These are phyloP conservation scores for Handroanthus guayacan DNA, from an alignment of 257 asterid genomes.

Conservation along the genomic window DNA sequence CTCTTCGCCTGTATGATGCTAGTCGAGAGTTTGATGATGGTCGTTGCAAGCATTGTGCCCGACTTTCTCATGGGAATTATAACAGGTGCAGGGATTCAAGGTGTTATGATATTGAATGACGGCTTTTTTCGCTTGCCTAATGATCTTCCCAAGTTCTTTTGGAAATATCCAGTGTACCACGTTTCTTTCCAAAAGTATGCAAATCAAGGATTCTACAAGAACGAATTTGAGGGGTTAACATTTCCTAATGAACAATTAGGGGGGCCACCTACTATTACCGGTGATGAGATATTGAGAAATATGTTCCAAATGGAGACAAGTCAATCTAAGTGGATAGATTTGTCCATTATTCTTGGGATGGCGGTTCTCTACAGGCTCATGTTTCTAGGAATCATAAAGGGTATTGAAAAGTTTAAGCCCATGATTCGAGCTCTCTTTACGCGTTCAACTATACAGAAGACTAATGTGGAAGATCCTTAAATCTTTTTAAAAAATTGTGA, in stretches of 20 bases:
- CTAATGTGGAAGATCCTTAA: constrained; percentile 4
- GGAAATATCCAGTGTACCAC: constrained; percentile 54
- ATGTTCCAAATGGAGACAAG: constrained; percentile 48
- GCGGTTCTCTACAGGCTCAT: constrained; percentile 39
- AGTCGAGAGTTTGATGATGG: constrained; percentile 64
- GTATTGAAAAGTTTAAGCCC: constrained; percentile 39
- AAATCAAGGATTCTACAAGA: constrained; percentile 56
- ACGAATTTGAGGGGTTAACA: constrained; percentile 47
- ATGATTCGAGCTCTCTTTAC: constrained; percentile 29
- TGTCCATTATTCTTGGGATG: constrained; percentile 50
- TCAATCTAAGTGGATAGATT: constrained; percentile 52
- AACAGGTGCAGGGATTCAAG: constrained; percentile 55
- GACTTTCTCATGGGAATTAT: constrained; percentile 54
- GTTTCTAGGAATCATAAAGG: constrained; percentile 44
- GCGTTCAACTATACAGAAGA: not conserved
- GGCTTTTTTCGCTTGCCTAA: constrained; percentile 56
- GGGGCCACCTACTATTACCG: constrained; percentile 32
- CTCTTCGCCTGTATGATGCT: constrained; percentile 51
- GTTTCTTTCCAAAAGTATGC: constrained; percentile 52
- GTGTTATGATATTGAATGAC: constrained; percentile 47
- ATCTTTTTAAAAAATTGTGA: too few species aligned
- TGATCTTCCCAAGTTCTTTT: constrained; percentile 50
- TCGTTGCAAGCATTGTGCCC: constrained; percentile 51
- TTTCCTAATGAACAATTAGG: constrained; percentile 43
- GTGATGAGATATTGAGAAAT: constrained; percentile 43